Percentiles rank a stretch among this genome's conserved stretches.
Evolutionary conservation across 1,284 basidiomycete species (phyloP).

Genomic region (Earliella scabrosa): DNA sequence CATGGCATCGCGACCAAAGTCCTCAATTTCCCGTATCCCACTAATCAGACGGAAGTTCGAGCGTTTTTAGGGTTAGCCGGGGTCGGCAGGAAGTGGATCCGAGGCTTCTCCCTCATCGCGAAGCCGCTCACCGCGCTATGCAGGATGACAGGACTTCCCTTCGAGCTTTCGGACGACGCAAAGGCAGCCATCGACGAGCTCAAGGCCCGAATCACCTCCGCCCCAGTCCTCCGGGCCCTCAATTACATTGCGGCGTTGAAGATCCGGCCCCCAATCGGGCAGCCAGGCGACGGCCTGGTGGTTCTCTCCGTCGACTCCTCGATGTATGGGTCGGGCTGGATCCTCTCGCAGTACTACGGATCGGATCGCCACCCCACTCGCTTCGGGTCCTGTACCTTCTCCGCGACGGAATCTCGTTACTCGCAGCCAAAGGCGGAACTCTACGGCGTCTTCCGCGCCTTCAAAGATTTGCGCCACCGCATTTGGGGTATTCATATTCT

Average conservation of each 20-base stretch:
- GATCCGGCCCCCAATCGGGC: not conserved
- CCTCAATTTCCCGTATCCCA: slow-evolving; percentile 34
- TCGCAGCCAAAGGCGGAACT: slow-evolving; percentile 44
- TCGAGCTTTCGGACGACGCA: not conserved
- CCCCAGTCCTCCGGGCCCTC: slow-evolving; percentile 34
- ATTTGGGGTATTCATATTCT: slow-evolving; percentile 38
- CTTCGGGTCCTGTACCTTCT: slow-evolving; percentile 40
- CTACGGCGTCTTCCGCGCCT: slow-evolving; percentile 38
- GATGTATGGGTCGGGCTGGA: slow-evolving; percentile 36
- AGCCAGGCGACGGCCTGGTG: slow-evolving; percentile 30
- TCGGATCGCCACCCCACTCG: slow-evolving; percentile 28
- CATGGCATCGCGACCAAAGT: slow-evolving; percentile 33
- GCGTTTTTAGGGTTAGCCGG: slow-evolving; percentile 39
- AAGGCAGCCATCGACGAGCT: slow-evolving; percentile 30
- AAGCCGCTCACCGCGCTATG: slow-evolving; percentile 31
- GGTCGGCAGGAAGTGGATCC: no score
- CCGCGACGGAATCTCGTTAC: slow-evolving; percentile 35
- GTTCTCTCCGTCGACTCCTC: slow-evolving; percentile 40
- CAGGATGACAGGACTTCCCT: not conserved
- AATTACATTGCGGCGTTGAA: slow-evolving; percentile 28
- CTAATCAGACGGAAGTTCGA: slow-evolving; percentile 33
- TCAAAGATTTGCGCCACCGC: slow-evolving; percentile 35
- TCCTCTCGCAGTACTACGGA: slow-evolving; percentile 34
- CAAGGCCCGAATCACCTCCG: slow-evolving; percentile 28
- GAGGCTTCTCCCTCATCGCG: slow-evolving; percentile 36